Conservation (phyloP, 495 filamentous ascomycete species). For the Xylaria flabelliformis region DNA sequence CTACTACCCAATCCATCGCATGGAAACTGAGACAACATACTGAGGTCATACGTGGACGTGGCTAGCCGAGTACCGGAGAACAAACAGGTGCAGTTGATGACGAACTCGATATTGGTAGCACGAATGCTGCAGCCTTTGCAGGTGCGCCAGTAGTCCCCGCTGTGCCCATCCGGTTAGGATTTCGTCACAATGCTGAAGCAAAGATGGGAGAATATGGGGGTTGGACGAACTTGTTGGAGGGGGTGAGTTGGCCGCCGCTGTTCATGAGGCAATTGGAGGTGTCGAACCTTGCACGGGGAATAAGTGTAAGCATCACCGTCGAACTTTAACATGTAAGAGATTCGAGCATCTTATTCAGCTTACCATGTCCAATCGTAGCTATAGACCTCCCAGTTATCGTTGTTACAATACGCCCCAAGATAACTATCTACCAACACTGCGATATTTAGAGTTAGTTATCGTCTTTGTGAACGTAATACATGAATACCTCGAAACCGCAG, state of each 20-base stretch:
- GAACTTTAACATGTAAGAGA: neutral
- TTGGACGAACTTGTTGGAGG: conserved; percentile 30
- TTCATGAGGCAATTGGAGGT: conserved; percentile 40
- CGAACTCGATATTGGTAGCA: conserved; percentile 30
- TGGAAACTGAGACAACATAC: conserved; percentile 24
- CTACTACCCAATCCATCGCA: neutral
- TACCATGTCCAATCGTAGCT: conserved; percentile 45
- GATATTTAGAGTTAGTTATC: neutral
- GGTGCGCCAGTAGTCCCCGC: conserved; percentile 40
- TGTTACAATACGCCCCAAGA: conserved; percentile 43
- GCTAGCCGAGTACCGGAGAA: conserved; percentile 8
- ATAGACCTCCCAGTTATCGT: conserved; percentile 37
- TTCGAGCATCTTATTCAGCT: neutral
- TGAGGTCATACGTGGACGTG: conserved; percentile 38
- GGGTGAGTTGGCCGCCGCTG: conserved; percentile 35
- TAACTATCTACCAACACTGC: conserved; percentile 32
- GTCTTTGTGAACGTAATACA: neutral
- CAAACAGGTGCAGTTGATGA: conserved; percentile 38
- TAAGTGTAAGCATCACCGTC: conserved; percentile 25
- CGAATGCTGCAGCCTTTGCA: conserved; percentile 37
- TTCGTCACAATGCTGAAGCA: neutral
- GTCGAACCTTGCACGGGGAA: conserved; percentile 36
- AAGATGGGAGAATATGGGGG: neutral
- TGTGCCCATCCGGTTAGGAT: conserved; percentile 6
- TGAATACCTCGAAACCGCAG: too few species aligned